Evolutionary conservation across 2,329 filamentous ascomycete genomes (phyloP).

Genomic region (Aspergillus puulaauensis): DNA sequence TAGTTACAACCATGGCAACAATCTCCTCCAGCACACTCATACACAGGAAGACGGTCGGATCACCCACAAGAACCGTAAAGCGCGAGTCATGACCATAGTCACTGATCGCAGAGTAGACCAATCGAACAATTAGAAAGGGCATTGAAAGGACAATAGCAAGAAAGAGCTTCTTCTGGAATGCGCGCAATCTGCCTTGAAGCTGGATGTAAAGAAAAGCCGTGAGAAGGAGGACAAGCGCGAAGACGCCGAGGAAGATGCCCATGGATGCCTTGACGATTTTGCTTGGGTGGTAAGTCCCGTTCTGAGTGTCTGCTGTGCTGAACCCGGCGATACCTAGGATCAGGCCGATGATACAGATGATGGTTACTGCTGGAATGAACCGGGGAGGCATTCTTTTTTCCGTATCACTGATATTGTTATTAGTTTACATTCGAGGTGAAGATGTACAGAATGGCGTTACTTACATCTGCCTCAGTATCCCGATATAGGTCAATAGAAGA

Average conservation of each 20-base stretch:
- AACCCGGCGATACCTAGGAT: constrained; percentile 27
- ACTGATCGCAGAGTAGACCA: constrained; percentile 25
- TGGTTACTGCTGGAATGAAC: constrained; percentile 4
- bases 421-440: not conserved
- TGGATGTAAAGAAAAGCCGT: constrained; percentile 15
- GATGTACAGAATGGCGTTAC: not conserved
- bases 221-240: constrained; percentile 17
- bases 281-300: constrained; percentile 2
- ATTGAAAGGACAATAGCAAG: constrained; percentile 24
- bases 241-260: constrained; percentile 25
- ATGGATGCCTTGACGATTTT: constrained; percentile 22
- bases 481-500: constrained; percentile 27
- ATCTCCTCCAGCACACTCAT: constrained; percentile 34
- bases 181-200: constrained; percentile 7
- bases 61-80: constrained; percentile 12
- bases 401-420: constrained; percentile 2
- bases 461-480: constrained; percentile 29
- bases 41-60: constrained; percentile 30
- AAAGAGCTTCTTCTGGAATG: constrained; percentile 29
- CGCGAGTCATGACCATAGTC: not conserved
- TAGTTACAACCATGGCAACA: constrained; percentile 22
- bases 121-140: constrained; percentile 28
- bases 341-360: constrained; percentile 21
- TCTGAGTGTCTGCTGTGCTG: constrained; percentile 8
- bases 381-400: constrained; percentile 18